phyloP scores from a whole-genome alignment of 2,329 filamentous ascomycete genomes.

The Sporothrix pallida region DNA sequence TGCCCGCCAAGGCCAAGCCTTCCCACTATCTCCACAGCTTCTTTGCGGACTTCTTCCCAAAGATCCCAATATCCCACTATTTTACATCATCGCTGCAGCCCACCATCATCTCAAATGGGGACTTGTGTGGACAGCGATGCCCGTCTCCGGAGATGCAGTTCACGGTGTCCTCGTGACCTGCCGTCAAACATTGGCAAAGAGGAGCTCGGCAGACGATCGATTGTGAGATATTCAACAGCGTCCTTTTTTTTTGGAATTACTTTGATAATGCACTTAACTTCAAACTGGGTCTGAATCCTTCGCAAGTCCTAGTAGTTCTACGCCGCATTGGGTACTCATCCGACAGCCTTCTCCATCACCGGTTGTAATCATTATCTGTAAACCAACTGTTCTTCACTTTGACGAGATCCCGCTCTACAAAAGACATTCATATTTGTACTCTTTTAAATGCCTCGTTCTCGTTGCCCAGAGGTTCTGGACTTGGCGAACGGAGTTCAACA shows the following conservation, averaged over 20 bases:
- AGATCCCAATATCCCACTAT: not conserved
- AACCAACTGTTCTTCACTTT: no score
- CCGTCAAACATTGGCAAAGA: conserved; percentile 17
- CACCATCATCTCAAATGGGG: not conserved
- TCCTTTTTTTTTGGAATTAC: not conserved
- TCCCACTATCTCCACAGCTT: not conserved
- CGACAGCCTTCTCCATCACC: not conserved
- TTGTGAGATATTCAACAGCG: not conserved
- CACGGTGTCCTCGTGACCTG: conserved; percentile 17
- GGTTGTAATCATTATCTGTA: not conserved
- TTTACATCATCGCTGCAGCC: conserved; percentile 1
- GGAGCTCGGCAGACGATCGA: conserved; percentile 11
- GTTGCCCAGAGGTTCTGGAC: not conserved
- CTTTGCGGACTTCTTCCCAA: not conserved
- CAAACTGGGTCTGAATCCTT: not conserved
- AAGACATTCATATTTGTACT: not conserved
- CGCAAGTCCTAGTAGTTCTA: not conserved
- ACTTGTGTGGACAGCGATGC: no score
- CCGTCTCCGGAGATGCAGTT: not conserved
- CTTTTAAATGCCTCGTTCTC: not conserved
- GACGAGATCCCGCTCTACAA: no score
- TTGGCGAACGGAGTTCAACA: not conserved
- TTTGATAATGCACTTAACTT: not conserved
- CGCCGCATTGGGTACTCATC: not conserved
- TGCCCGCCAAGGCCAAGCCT: conserved; percentile 21